Evolutionary conservation across 164 flowering plant genomes (phyloP).

Genomic region (Tinospora cordifolia): DNA sequence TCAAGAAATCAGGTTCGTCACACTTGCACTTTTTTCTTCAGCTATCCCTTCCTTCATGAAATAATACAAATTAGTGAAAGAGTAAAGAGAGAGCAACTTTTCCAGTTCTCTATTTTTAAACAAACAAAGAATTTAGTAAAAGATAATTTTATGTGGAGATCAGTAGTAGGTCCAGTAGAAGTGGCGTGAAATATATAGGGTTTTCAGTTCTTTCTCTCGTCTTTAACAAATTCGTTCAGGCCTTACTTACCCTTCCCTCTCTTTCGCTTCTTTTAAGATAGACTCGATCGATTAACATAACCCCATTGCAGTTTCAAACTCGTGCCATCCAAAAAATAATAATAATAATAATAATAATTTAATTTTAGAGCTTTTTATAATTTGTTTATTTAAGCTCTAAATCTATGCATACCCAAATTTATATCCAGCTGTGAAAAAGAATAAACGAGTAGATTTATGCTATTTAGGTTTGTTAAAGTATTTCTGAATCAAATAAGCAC

Average conservation of each 20-base stretch:
- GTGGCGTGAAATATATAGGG: background rate
- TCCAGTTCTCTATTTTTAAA: background rate
- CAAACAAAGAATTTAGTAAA: background rate
- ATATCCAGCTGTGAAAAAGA: no score
- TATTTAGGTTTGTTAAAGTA: no score
- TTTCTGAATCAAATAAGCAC: no score
- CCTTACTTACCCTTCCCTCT: slow-evolving; percentile 52
- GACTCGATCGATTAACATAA: background rate
- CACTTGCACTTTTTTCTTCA: background rate
- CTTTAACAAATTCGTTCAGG: background rate
- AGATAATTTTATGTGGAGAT: background rate
- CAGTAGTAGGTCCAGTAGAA: background rate
- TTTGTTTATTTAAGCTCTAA: background rate
- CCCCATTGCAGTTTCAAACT: background rate
- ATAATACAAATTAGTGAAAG: background rate
- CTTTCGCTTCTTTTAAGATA: background rate
- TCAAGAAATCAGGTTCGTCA: slow-evolving; percentile 41
- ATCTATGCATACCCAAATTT: background rate
- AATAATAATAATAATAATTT: background rate
- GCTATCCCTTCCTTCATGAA: background rate
- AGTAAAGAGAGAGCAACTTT: background rate
- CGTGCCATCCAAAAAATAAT: no score
- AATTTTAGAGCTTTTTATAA: background rate
- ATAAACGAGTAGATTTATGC: no score
- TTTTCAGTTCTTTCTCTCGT: background rate